Evolutionary conservation across 495 filamentous ascomycete species (phyloP), one percentile per base, ranked within the genome.

Genomic region (Saxophila tyrrhenica): DNA sequence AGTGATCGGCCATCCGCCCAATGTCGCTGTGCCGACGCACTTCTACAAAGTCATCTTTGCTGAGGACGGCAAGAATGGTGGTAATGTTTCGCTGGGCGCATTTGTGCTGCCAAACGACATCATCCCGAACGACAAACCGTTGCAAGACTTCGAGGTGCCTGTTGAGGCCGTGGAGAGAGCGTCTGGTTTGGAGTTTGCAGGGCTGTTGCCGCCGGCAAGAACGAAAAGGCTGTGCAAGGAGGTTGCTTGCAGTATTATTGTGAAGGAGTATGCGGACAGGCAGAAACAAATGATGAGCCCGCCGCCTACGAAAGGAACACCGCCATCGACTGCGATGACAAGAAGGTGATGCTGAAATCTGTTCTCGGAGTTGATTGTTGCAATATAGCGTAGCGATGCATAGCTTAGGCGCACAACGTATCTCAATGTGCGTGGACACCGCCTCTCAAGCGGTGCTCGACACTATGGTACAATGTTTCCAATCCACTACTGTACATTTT

Each of bases 41-140:
- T 98, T 98, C 74, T 98, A 92, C 74, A 98, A 98, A 73, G 87
- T 98, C 48, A 88, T 98, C 50, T 92, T 94, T 62, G 92, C 86
- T 3, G 92, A 97, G 69, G 87, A 94, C 61, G 86, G 85, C 1
- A 75, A 68, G 15, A 70, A 71, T 1, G 78, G 77, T 8, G 85
- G 89, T 3, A 84, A 84, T 52, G 92, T 98, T 1, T 87, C 89
- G 1, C 68, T 98, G 8, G 94, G 87, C 20, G 94, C 92, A 1
- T 98, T 98, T 64, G 92, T 98, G 48, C 73, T 98, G 62, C 92
- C 92, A 9, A 98, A 98, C 66, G 90, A 87, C 15, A 73, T 67
- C n/a, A 97, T 98, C 63, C 70, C 82, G 21, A 97, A 95, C 60
- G 78, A 83, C 32, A 94, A 87, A 71, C 82, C 80, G 22, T 69